Conservation (phyloP, 768 basidiomycete species). For the Suillus occidentalis region DNA sequence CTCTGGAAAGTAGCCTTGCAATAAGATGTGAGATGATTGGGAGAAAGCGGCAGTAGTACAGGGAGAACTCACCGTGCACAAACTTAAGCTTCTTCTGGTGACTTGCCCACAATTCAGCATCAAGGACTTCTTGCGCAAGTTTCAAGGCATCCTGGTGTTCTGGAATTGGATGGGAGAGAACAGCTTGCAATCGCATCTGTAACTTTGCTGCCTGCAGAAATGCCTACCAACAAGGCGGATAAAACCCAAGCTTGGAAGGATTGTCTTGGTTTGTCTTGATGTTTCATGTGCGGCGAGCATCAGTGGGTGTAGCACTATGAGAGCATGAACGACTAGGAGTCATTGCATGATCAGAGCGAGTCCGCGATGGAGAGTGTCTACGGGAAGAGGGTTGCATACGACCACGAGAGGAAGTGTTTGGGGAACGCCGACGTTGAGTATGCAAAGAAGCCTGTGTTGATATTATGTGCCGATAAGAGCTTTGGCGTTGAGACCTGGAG, state of each 20-base stretch:
- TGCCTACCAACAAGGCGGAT: too few relatives aligned
- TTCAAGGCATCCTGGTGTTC: neutral
- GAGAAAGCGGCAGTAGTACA: neutral
- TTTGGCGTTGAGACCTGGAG: too few relatives aligned
- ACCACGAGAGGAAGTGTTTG: neutral
- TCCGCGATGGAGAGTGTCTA: neutral
- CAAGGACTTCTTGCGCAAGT: too few relatives aligned
- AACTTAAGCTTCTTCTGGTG: neutral
- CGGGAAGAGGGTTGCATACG: neutral
- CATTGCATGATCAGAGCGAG: neutral
- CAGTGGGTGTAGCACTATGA: accelerated
- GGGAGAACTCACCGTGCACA: too few relatives aligned
- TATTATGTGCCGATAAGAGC: too few relatives aligned
- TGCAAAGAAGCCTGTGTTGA: too few relatives aligned
- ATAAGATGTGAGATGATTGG: neutral
- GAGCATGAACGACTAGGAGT: too few relatives aligned
- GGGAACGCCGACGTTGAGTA: too few relatives aligned
- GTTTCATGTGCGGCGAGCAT: neutral
- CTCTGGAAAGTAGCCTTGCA: neutral
- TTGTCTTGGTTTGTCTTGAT: too few relatives aligned
- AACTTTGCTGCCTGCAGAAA: too few relatives aligned
- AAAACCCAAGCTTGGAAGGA: too few relatives aligned
- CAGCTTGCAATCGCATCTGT: too few relatives aligned
- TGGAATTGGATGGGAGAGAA: neutral
- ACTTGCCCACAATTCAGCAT: neutral